Base-by-base conservation (phyloP, 73 alveolate species). In the Paramecium octaurelia region DNA sequence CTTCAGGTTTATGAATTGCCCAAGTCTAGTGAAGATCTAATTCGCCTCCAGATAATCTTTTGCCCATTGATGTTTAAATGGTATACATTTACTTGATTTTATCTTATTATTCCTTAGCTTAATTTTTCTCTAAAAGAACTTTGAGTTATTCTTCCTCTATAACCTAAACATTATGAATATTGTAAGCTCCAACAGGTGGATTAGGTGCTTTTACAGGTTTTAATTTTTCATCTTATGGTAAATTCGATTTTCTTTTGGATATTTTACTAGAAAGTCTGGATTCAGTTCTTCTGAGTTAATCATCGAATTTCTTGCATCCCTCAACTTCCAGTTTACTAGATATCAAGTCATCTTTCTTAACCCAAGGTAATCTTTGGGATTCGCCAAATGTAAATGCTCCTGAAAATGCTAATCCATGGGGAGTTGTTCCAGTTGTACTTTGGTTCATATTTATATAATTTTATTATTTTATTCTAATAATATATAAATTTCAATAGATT, bases 121-220 rank as follows among this genome's bases (percentile, higher is more conserved):
- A 8, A 8, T 35, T 21, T 12, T 73, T 20, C 34, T 35, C 59
- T 73, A 73, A 36, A 31, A 40, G 46, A 2, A 64, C 46, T 64
- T 64, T 64, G 27, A 64, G 84, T 64, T 64, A 31, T 38, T 73
- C 87, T 4, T 73, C 87, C 35, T 73, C 87, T n/a, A 73, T 40
- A 35, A 73, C 87, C n/a, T 36, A 23, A 34, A 73, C 59, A 36
- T 73, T 73, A 73, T 73, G 87, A 73, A 80, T 80, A 44, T 80
- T 80, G 46, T 80, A 80, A 4, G 70, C 57, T 42, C 91, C 91
- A 43, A 80, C 91, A 23, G 91, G 91, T 23, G 91, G 91, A 42
- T 21, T 44, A 3, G 70, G 75, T 18, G 91, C 48, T 40, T 40
- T 42, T 0, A 80, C 29, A 2, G 70, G 44, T 42, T 80, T 80